Conservation (phyloP, 1,284 basidiomycete genomes). For the Inonotus obliquus region DNA sequence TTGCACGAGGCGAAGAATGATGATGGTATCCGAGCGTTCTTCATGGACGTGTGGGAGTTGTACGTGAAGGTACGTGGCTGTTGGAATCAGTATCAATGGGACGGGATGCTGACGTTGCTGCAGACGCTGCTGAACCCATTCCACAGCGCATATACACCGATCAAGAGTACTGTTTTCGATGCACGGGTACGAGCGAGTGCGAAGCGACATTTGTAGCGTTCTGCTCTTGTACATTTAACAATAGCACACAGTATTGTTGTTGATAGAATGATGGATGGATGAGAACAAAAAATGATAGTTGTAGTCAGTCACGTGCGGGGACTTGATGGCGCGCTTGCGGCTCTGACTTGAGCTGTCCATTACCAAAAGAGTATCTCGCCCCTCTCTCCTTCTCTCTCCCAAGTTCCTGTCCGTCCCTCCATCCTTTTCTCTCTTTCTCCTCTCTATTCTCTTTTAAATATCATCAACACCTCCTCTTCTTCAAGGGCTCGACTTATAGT, state of each 20-base stretch:
- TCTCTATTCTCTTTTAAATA: constrained; percentile 17
- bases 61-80: constrained; percentile 78
- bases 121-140: constrained; percentile 91
- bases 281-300: background rate
- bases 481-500: background rate
- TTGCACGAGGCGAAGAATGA: constrained; percentile 94
- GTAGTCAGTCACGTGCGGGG: background rate
- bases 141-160: constrained; percentile 81
- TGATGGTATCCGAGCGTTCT: constrained; percentile 88
- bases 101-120: background rate
- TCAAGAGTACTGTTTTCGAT: constrained; percentile 80
- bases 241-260: background rate
- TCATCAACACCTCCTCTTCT: constrained; percentile 24
- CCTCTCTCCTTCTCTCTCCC: constrained; percentile 20
- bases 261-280: too few species aligned
- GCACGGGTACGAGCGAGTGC: constrained; percentile 79
- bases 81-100: background rate
- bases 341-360: background rate
- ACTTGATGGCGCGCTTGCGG: background rate
- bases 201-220: constrained; percentile 51
- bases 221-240: background rate
- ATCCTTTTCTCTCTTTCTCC: constrained; percentile 20
- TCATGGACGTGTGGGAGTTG: constrained; percentile 91
- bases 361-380: constrained; percentile 9
- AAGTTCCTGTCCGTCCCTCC: constrained; percentile 27